phyloP scores from a whole-genome alignment of 345 rosid genomes.

The Mercurialis annua region DNA sequence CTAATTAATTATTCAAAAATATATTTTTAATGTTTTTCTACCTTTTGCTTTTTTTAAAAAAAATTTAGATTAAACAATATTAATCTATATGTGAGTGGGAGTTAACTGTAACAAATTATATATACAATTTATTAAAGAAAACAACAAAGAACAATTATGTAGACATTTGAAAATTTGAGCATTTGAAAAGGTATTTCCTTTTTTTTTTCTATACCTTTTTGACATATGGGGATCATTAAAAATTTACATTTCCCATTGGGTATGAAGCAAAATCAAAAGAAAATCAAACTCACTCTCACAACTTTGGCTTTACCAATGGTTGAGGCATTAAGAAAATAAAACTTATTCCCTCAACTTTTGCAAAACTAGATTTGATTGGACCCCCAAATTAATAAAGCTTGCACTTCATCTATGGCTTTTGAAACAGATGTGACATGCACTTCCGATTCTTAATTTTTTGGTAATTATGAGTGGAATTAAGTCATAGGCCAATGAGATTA shows the following conservation, averaged over 20 bases:
- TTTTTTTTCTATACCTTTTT: slow-evolving; percentile 8
- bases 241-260: slow-evolving; percentile 13
- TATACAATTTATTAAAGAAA: too few species aligned
- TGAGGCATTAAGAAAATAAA: slow-evolving; percentile 13
- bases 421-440: slow-evolving; percentile 30
- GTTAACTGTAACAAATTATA: too few species aligned
- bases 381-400: slow-evolving; percentile 15
- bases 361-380: slow-evolving; percentile 21
- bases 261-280: slow-evolving; percentile 14
- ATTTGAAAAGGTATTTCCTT: slow-evolving; percentile 17
- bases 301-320: slow-evolving; percentile 20
- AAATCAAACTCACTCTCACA: slow-evolving; percentile 24
- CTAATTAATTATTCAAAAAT: too few species aligned
- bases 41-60: too few species aligned
- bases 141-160: too few species aligned
- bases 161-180: slow-evolving; percentile 27
- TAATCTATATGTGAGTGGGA: too few species aligned
- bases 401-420: slow-evolving; percentile 17
- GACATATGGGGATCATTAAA: slow-evolving; percentile 14
- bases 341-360: slow-evolving; percentile 20
- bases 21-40: too few species aligned
- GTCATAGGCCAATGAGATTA: slow-evolving; percentile 15
- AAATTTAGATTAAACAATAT: too few species aligned
- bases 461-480: slow-evolving; percentile 10
- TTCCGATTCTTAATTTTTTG: slow-evolving; percentile 8